Percentiles rank a stretch among this genome's conserved stretches.
Conservation (phyloP, 2,329 filamentous ascomycete genomes). For the Bipolaris cookei region DNA sequence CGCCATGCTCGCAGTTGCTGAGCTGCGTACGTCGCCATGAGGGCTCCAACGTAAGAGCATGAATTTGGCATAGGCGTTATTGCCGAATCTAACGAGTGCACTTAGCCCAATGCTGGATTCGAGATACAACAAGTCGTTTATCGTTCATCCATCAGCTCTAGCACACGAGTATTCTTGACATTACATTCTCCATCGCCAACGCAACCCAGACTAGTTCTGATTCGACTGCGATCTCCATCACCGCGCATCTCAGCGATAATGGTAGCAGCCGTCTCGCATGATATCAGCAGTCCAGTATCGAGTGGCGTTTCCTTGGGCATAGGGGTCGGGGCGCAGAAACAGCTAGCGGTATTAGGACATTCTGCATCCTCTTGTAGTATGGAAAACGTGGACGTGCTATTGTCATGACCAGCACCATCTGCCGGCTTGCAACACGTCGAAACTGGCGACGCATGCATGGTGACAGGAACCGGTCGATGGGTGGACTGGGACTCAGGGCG, state of each 20-base stretch:
- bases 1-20: background rate
- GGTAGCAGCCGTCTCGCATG: slow-evolving; percentile 36
- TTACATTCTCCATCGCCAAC: slow-evolving; percentile 23
- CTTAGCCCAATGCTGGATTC: background rate
- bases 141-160: slow-evolving; percentile 35
- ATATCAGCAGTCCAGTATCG: slow-evolving; percentile 27
- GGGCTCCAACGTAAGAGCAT: background rate
- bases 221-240: slow-evolving; percentile 26
- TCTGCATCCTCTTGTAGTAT: slow-evolving; percentile 10
- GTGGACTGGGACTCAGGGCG: background rate
- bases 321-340: slow-evolving; percentile 29
- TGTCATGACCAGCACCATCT: background rate
- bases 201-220: slow-evolving; percentile 32
- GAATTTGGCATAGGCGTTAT: background rate
- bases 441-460: too few relatives aligned
- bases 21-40: background rate
- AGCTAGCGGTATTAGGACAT: slow-evolving; percentile 26
- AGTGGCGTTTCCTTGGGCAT: background rate
- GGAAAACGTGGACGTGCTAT: slow-evolving; percentile 2
- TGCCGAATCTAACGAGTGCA: background rate
- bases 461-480: background rate
- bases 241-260: slow-evolving; percentile 40
- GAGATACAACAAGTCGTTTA: background rate
- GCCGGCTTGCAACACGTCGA: background rate
- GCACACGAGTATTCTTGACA: slow-evolving; percentile 33